Evolutionary conservation across 73 alveolate genomes (phyloP).

Genomic region (Durusdinium trenchii): DNA sequence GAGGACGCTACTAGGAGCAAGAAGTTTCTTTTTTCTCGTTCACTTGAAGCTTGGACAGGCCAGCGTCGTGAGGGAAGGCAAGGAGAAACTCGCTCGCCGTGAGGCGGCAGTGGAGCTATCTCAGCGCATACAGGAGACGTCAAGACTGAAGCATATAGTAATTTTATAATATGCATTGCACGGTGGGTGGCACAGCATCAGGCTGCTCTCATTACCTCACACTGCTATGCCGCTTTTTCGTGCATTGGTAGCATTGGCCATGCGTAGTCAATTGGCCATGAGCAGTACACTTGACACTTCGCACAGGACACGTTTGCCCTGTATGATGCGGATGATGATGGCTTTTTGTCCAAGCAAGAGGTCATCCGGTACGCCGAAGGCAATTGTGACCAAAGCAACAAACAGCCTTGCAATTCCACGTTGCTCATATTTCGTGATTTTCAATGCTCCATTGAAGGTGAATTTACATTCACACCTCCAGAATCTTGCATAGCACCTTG

Average conservation of each 20-base stretch:
- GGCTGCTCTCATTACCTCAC: no score
- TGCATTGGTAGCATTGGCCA: no score
- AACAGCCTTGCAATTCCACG: not conserved
- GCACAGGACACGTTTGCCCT: conserved; percentile 68
- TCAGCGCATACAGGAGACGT: conserved; percentile 62
- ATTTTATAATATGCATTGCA: not conserved
- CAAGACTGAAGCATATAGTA: not conserved
- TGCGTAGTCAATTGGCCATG: not conserved
- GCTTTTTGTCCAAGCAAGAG: conserved; percentile 92
- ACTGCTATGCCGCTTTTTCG: no score
- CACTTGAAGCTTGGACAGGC: conserved; percentile 1
- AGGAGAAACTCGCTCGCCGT: conserved; percentile 68
- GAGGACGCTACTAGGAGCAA: not conserved
- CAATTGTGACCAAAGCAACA: no score
- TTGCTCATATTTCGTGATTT: no score
- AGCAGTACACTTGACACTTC: not conserved
- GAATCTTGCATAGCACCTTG: conserved; percentile 70
- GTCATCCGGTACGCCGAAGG: conserved; percentile 88
- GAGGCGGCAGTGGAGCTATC: conserved; percentile 86
- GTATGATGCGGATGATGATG: conserved; percentile 78
- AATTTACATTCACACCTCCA: conserved; percentile 77
- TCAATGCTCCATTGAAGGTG: conserved; percentile 78
- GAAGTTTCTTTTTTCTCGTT: not conserved
- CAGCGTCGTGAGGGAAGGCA: conserved; percentile 92
- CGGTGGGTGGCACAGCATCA: no score